Conservation (phyloP, 495 filamentous ascomycete genomes). For the Tuber microsphaerosporum region DNA sequence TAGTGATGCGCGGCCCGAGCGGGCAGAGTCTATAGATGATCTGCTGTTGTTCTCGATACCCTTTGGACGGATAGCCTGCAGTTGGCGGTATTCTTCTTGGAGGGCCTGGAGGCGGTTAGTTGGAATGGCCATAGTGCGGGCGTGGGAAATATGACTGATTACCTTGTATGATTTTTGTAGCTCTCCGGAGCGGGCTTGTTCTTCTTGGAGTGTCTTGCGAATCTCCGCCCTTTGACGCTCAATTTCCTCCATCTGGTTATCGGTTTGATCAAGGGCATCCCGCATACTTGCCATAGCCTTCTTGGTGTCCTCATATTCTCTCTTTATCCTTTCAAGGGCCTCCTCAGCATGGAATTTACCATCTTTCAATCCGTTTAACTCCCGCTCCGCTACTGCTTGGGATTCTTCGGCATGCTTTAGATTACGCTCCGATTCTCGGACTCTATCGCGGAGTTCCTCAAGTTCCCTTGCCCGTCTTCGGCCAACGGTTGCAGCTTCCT, state of each 20-base stretch:
- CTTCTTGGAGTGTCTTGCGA: constrained; percentile 67
- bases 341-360: constrained; percentile 60
- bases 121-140: background rate
- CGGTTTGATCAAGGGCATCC: constrained; percentile 74
- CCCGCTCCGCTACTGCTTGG: constrained; percentile 62
- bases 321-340: constrained; percentile 56
- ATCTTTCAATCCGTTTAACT: constrained; percentile 61
- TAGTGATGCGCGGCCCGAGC: constrained; percentile 42
- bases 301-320: constrained; percentile 68
- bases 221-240: constrained; percentile 76
- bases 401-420: constrained; percentile 60
- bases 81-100: constrained; percentile 42
- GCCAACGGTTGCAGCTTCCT: constrained; percentile 71
- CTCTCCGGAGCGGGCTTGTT: constrained; percentile 67
- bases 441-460: constrained; percentile 71
- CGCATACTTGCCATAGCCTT: constrained; percentile 71
- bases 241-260: constrained; percentile 69
- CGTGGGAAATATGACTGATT: constrained; percentile 22
- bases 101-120: constrained; percentile 18
- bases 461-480: constrained; percentile 71
- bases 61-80: constrained; percentile 28
- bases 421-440: constrained; percentile 72
- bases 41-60: constrained; percentile 37
- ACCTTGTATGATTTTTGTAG: constrained; percentile 64
- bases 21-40: constrained; percentile 57